These are phyloP conservation scores for Kalmusia sp. DNA, from an alignment of 2,329 filamentous ascomycete species.

Conservation along the genomic window DNA sequence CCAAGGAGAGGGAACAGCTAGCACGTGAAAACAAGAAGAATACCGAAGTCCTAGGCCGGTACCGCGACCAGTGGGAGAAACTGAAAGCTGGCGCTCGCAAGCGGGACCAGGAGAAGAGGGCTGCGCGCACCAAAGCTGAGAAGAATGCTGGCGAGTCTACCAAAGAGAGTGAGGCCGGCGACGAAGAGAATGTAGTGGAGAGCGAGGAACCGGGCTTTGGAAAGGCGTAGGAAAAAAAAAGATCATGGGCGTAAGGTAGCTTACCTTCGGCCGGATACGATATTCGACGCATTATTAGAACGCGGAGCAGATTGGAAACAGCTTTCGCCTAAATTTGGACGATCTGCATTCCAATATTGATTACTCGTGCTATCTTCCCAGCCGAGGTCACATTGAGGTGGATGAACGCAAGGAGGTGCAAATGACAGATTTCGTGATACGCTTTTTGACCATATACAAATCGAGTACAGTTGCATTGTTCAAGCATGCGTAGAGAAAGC, in stretches of 20 bases:
- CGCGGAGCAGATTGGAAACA: too few species aligned
- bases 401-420: background rate
- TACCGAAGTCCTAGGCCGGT: slow-evolving; percentile 60
- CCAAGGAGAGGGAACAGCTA: slow-evolving; percentile 66
- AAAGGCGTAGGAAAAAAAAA: slow-evolving; percentile 26
- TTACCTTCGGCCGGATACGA: too few species aligned
- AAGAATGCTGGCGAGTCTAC: slow-evolving; percentile 49
- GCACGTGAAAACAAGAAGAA: slow-evolving; percentile 68
- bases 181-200: slow-evolving; percentile 14
- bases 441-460: background rate
- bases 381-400: too few species aligned
- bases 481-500: too few species aligned
- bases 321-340: too few species aligned
- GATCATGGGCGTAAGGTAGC: too few species aligned
- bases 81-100: slow-evolving; percentile 67
- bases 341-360: too few species aligned
- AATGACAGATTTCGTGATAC: background rate
- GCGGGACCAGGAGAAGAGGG: slow-evolving; percentile 38
- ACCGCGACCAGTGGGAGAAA: slow-evolving; percentile 72
- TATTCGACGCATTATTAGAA: too few species aligned
- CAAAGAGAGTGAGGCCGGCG: slow-evolving; percentile 11
- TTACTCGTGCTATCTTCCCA: too few species aligned
- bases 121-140: slow-evolving; percentile 17
- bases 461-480: too few species aligned
- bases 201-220: slow-evolving; percentile 38